Conservation (phyloP, 2,329 filamentous ascomycete species). For the Claviceps capensis region DNA sequence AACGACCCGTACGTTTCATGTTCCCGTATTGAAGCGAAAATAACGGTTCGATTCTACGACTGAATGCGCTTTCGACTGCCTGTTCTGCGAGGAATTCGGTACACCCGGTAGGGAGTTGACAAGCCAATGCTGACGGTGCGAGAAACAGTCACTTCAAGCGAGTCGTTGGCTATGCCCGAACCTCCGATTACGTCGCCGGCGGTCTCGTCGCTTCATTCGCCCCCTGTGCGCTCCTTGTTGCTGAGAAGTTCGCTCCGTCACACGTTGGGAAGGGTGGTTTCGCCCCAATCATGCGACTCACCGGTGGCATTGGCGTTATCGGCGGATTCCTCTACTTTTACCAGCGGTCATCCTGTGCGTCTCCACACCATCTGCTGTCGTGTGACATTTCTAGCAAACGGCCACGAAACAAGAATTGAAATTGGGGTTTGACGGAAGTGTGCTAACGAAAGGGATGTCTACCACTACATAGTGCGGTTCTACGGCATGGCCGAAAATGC, state of each 20-base stretch:
- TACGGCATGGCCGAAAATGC: conserved; percentile 90
- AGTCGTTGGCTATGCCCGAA: conserved; percentile 74
- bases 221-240: conserved; percentile 59
- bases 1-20: conserved; percentile 69
- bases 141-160: conserved; percentile 68
- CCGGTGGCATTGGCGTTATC: conserved; percentile 54
- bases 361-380: background rate
- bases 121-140: conserved; percentile 14
- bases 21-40: too few species aligned
- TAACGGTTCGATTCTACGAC: too few species aligned
- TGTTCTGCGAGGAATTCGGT: too few species aligned
- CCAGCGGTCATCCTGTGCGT: conserved; percentile 67
- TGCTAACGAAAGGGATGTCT: background rate
- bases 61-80: too few species aligned
- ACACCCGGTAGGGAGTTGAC: too few species aligned
- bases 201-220: conserved; percentile 54
- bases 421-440: background rate
- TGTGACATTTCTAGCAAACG: too few species aligned
- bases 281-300: conserved; percentile 67
- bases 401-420: background rate
- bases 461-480: conserved; percentile 58
- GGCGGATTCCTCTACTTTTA: conserved; percentile 81
- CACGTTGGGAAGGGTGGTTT: conserved; percentile 74
- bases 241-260: conserved; percentile 78
- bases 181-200: conserved; percentile 68